Percentiles rank a stretch among this genome's conserved stretches.
Evolutionary conservation across 208 protist genomes (phyloP).

Genomic region (Crithidia acanthocephali): DNA sequence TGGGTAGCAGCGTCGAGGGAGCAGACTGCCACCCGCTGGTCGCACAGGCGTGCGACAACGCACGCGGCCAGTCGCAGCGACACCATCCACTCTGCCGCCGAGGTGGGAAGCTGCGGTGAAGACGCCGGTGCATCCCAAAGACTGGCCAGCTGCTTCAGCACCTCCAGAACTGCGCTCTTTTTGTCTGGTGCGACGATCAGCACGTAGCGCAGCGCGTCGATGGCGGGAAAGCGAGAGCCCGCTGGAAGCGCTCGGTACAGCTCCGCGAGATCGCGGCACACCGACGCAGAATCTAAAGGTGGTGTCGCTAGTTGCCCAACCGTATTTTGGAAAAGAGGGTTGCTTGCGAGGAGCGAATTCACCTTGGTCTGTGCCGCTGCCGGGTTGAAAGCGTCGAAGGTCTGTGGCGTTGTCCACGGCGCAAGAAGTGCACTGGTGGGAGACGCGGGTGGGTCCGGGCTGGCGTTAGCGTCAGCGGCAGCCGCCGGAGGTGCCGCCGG

Average conservation of each 20-base stretch:
- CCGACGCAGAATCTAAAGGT: not conserved
- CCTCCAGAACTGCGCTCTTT: not conserved
- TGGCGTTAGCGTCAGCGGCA: not conserved
- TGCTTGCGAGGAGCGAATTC: slow-evolving; percentile 38
- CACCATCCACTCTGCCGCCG: slow-evolving; percentile 31
- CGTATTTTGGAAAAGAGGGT: slow-evolving; percentile 11
- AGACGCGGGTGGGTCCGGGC: not conserved
- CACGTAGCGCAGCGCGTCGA: slow-evolving; percentile 40
- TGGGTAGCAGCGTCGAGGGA: not conserved
- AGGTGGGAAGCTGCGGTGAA: slow-evolving; percentile 16
- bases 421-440: slow-evolving; percentile 10
- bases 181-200: slow-evolving; percentile 3
- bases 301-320: slow-evolving; percentile 1
- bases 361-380: slow-evolving; percentile 60
- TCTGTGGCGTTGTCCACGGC: slow-evolving; percentile 21
- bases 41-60: slow-evolving; percentile 20
- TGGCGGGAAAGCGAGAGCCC: slow-evolving; percentile 42
- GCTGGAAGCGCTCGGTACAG: slow-evolving; percentile 28
- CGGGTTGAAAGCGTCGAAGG: slow-evolving; percentile 60
- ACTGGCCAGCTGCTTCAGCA: not conserved
- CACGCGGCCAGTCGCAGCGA: slow-evolving; percentile 28
- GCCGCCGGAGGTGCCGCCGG: not conserved
- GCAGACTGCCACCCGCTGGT: not conserved
- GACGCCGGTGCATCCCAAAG: slow-evolving; percentile 13
- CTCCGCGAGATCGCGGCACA: slow-evolving; percentile 17